A percentile compares a stretch with the other conserved stretches of the same genome.
phyloP scores from a whole-genome alignment of 257 asterid genomes.

The Lithospermum erythrorhizon region DNA sequence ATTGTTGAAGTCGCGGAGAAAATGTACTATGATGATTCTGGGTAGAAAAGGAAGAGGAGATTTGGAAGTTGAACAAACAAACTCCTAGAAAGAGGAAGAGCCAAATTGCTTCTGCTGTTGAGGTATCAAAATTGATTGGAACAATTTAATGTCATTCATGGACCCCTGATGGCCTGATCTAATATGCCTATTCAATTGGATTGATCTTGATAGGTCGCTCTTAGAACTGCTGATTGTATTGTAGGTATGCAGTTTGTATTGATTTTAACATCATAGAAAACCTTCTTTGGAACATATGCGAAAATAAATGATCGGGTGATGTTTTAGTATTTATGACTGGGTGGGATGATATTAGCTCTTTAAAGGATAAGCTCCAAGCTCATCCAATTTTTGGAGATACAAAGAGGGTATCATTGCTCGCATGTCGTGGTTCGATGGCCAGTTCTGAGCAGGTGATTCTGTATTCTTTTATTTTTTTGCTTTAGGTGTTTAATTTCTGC shows the following conservation, averaged over 20 bases:
- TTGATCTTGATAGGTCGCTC: conserved; percentile 46
- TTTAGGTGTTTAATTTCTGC: neutral
- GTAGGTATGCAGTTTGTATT: conserved; percentile 89
- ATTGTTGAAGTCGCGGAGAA: no score
- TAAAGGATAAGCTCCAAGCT: conserved; percentile 74
- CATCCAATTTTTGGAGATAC: conserved; percentile 74
- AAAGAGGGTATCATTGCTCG: conserved; percentile 56
- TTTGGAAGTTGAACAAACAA: conserved; percentile 85
- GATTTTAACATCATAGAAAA: conserved; percentile 70
- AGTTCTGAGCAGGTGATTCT: conserved; percentile 72
- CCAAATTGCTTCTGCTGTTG: conserved; percentile 78
- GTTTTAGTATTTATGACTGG: conserved; percentile 90
- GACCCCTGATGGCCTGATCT: conserved; percentile 20
- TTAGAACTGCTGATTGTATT: conserved; percentile 60
- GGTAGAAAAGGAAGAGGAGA: no score
- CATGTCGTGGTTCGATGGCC: conserved; percentile 98
- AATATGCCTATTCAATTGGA: conserved; percentile 16
- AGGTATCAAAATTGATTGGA: conserved; percentile 37
- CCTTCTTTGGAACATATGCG: conserved; percentile 63
- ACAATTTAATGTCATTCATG: conserved; percentile 10
- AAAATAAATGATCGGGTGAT: conserved; percentile 65
- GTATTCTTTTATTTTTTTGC: neutral
- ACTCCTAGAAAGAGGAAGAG: conserved; percentile 81
- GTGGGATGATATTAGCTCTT: conserved; percentile 85
- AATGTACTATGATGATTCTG: no score